Conservation (phyloP, 2,329 filamentous ascomycete genomes). For the Drechslerella stenobrocha region DNA sequence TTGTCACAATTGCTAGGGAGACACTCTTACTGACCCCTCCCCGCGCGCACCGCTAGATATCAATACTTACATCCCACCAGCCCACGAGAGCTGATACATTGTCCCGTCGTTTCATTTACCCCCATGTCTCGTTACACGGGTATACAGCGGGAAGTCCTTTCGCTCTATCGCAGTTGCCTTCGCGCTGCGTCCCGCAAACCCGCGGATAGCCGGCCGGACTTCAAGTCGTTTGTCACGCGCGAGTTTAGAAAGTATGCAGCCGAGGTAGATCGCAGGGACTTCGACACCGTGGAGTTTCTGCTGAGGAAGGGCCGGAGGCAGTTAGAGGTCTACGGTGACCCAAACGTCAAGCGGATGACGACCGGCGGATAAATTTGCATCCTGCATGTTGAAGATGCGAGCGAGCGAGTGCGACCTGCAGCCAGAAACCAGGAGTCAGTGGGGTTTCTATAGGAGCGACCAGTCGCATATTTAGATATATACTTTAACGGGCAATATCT, state of each 20-base stretch:
- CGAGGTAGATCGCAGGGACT: conserved; percentile 76
- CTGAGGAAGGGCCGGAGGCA: conserved; percentile 79
- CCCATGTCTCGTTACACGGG: conserved; percentile 61
- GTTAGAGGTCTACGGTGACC: conserved; percentile 77
- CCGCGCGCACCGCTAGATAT: too few relatives aligned
- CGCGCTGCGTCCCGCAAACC: conserved; percentile 81
- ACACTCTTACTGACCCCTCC: too few relatives aligned
- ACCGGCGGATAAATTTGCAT: background rate
- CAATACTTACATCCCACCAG: too few relatives aligned
- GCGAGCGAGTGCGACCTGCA: too few relatives aligned
- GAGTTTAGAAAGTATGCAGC: conserved; percentile 74
- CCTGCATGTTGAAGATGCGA: background rate
- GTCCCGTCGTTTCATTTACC: background rate
- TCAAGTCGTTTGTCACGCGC: conserved; percentile 58
- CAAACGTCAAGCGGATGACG: conserved; percentile 74
- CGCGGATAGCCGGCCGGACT: conserved; percentile 59
- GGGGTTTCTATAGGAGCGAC: too few relatives aligned
- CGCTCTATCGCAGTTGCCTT: conserved; percentile 83
- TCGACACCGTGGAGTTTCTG: conserved; percentile 80
- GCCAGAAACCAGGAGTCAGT: too few relatives aligned
- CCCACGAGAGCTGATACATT: background rate
- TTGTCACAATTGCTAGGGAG: too few relatives aligned
- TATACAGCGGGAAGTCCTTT: conserved; percentile 83
- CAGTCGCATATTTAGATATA: too few relatives aligned
- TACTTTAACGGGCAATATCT: too few relatives aligned